phyloP scores from a whole-genome alignment of 768 basidiomycete genomes.

The Leccinum imitatum region DNA sequence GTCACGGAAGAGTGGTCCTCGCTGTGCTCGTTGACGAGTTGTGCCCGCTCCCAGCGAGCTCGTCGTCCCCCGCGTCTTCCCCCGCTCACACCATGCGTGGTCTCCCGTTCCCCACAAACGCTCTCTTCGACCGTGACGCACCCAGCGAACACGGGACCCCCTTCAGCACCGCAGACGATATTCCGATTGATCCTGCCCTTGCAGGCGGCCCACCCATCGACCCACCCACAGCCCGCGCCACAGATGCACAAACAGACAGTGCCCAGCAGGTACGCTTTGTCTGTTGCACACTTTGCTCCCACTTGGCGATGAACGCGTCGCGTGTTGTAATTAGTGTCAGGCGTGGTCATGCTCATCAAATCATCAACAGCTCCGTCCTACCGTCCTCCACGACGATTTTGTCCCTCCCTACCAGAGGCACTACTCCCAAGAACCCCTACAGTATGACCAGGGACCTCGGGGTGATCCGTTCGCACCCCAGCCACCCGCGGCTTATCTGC shows the following conservation, averaged over 20 bases:
- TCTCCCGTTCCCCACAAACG: slow-evolving; percentile 47
- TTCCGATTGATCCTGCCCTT: slow-evolving; percentile 82
- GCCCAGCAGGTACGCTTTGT: slow-evolving; percentile 39
- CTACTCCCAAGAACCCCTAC: slow-evolving; percentile 38
- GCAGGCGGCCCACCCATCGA: slow-evolving; percentile 48
- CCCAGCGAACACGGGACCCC: slow-evolving; percentile 63
- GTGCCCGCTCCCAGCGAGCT: slow-evolving; percentile 20
- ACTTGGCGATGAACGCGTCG: slow-evolving; percentile 59
- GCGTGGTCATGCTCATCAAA: slow-evolving; percentile 24
- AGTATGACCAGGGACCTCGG: slow-evolving; percentile 73
- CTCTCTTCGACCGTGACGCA: slow-evolving; percentile 51
- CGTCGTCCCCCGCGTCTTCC: slow-evolving; percentile 15
- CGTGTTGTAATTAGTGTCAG: slow-evolving; percentile 49
- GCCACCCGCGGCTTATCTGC: slow-evolving; percentile 50
- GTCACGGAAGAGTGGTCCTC: slow-evolving; percentile 34
- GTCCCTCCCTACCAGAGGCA: slow-evolving; percentile 12
- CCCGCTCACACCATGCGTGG: slow-evolving; percentile 49
- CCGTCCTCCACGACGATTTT: slow-evolving; percentile 33
- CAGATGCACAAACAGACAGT: slow-evolving; percentile 13
- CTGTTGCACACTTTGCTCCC: slow-evolving; percentile 20
- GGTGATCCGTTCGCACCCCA: slow-evolving; percentile 83
- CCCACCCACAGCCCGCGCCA: slow-evolving; percentile 44
- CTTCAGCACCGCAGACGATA: slow-evolving; percentile 56
- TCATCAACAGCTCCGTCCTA: slow-evolving; percentile 25
- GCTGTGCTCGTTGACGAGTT: slow-evolving; percentile 39